Evolutionary conservation across 441 rosid species (phyloP).

Genomic region (Gossypium aridum): DNA sequence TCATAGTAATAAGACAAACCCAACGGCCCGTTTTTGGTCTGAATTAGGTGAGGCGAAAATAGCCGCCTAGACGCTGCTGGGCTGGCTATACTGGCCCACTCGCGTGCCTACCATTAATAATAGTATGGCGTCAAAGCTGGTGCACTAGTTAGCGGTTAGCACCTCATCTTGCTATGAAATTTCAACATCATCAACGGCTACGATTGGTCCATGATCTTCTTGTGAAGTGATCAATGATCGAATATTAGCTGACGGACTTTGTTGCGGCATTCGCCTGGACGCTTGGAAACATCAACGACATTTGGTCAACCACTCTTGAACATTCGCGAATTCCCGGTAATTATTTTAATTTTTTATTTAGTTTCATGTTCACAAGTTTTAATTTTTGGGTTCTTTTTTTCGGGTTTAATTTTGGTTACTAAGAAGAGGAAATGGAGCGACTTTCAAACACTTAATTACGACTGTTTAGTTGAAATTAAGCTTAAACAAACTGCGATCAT

Average conservation of each 20-base stretch:
- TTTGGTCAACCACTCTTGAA: constrained; percentile 15
- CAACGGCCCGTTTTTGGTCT: background rate
- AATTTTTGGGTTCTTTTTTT: background rate
- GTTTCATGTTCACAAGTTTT: background rate
- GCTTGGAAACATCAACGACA: background rate
- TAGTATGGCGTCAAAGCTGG: constrained; percentile 2
- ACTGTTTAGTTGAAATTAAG: background rate
- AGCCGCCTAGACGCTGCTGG: background rate
- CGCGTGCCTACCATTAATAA: background rate
- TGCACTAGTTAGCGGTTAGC: background rate
- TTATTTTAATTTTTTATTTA: background rate
- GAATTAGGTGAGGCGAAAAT: background rate
- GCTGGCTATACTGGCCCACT: background rate
- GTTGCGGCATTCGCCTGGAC: background rate
- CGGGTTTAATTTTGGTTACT: background rate
- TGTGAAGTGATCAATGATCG: background rate
- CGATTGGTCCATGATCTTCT: background rate
- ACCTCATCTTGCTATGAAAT: background rate
- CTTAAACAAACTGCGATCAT: background rate
- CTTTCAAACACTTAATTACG: background rate
- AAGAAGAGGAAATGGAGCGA: background rate
- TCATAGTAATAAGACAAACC: background rate
- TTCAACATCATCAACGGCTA: background rate
- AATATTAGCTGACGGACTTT: background rate
- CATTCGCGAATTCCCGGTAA: constrained; percentile 14